These are phyloP conservation scores for Mrakiaceae sp. DNA, from an alignment of 1,284 basidiomycete species.

Conservation along the genomic window DNA sequence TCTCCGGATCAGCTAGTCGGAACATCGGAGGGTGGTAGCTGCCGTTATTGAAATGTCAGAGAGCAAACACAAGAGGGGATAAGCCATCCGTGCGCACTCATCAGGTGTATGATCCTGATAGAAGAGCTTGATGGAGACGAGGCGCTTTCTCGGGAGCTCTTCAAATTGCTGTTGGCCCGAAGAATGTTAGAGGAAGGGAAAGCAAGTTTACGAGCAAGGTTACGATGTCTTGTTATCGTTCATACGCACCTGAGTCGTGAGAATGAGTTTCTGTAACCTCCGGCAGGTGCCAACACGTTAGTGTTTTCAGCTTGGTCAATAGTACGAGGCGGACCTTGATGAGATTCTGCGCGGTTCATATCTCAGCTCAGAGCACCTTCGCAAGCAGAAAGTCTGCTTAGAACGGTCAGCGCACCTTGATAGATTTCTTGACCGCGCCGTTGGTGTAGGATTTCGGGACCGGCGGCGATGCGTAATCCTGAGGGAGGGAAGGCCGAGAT, in stretches of 20 bases:
- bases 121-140: slow-evolving; percentile 13
- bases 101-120: slow-evolving; percentile 7
- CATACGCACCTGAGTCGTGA: too few relatives aligned
- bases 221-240: too few relatives aligned
- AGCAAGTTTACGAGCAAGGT: slow-evolving; percentile 6
- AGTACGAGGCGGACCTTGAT: too few relatives aligned
- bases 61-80: background rate
- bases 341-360: too few relatives aligned
- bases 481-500: too few relatives aligned
- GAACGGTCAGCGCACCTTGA: slow-evolving; percentile 1
- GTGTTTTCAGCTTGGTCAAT: too few relatives aligned
- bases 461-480: too few relatives aligned
- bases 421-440: slow-evolving; percentile 5
- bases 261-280: slow-evolving; percentile 7
- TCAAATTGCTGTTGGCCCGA: background rate
- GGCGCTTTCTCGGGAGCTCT: slow-evolving; percentile 8
- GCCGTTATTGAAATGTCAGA: background rate
- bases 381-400: too few relatives aligned
- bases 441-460: too few relatives aligned
- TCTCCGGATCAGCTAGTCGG: slow-evolving; percentile 2
- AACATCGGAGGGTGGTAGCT: slow-evolving; percentile 16
- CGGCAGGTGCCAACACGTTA: too few relatives aligned
- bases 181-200: background rate
- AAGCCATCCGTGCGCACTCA: background rate
- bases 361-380: too few relatives aligned